Evolutionary conservation across 352 stramenopile genomes (phyloP).

Genomic region (Peronospora tabacina): DNA sequence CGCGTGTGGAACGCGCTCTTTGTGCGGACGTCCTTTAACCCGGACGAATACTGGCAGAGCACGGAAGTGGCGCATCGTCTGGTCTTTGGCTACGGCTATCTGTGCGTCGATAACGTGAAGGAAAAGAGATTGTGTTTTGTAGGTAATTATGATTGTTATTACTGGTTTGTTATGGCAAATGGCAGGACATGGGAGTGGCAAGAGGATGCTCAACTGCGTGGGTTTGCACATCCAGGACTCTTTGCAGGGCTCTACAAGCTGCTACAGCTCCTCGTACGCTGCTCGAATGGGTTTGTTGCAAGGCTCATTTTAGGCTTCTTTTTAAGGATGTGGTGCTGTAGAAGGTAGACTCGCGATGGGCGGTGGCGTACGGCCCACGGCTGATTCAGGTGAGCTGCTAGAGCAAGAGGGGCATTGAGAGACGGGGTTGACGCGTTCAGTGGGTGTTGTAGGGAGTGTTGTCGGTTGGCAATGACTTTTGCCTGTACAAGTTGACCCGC

Average conservation of each 20-base stretch:
- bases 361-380: conserved; percentile 67
- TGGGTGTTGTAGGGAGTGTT: conserved; percentile 36
- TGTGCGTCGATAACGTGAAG: too few species aligned
- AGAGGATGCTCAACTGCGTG: conserved; percentile 52
- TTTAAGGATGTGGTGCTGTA: conserved; percentile 13
- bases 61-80: conserved; percentile 80
- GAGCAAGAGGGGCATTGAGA: too few species aligned
- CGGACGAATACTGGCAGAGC: conserved; percentile 87
- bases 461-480: conserved; percentile 63
- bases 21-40: conserved; percentile 81
- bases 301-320: conserved; percentile 5
- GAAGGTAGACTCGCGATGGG: conserved; percentile 77
- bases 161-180: neutral
- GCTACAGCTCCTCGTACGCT: conserved; percentile 47
- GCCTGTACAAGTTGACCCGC: conserved; percentile 54
- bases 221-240: conserved; percentile 67
- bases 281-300: neutral
- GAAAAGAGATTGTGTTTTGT: neutral
- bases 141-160: too few species aligned
- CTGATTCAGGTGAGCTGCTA: conserved; percentile 47
- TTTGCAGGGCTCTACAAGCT: conserved; percentile 79
- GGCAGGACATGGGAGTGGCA: conserved; percentile 85
- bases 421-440: neutral
- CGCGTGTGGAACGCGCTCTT: conserved; percentile 78
- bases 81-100: conserved; percentile 80